Conservation (phyloP, 2,329 filamentous ascomycete genomes). For the Plenodomus tracheiphilus region DNA sequence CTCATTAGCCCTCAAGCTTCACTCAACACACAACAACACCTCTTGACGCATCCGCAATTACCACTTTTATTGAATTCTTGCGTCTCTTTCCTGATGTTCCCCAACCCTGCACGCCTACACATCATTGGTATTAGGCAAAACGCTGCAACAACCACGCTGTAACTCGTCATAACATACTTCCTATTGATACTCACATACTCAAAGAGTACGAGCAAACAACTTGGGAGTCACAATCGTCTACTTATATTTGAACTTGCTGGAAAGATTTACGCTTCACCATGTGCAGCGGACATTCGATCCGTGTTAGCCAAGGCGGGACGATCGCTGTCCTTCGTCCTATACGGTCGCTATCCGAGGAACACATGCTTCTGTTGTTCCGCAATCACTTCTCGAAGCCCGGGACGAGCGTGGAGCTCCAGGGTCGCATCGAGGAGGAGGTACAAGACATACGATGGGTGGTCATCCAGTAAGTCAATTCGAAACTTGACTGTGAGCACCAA, state of each 20-base stretch:
- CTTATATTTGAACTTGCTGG: too few relatives aligned
- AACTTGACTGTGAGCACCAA: neutral
- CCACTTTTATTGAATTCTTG: neutral
- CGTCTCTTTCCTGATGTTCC: too few relatives aligned
- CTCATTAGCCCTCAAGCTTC: slow-evolving; percentile 30
- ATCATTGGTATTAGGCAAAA: neutral
- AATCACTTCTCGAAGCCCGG: slow-evolving; percentile 25
- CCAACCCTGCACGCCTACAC: neutral
- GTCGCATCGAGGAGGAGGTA: slow-evolving; percentile 13
- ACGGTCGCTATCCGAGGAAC: slow-evolving; percentile 13
- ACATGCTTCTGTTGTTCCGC: slow-evolving; percentile 34
- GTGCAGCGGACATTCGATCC: slow-evolving; percentile 36
- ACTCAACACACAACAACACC: neutral
- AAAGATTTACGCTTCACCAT: slow-evolving; percentile 21
- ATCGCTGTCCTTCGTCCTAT: slow-evolving; percentile 38
- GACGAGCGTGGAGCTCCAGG: slow-evolving; percentile 34
- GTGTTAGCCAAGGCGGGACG: slow-evolving; percentile 39
- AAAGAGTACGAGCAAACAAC: too few relatives aligned
- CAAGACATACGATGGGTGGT: slow-evolving; percentile 29
- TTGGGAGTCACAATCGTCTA: too few relatives aligned
- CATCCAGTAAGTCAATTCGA: slow-evolving; percentile 30
- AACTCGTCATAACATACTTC: too few relatives aligned
- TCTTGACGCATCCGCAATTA: too few relatives aligned
- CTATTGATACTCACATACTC: too few relatives aligned
- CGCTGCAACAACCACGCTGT: too few relatives aligned